A percentile compares a stretch with the other conserved stretches of the same genome.
Evolutionary conservation across 768 basidiomycete species (phyloP).

Genomic region (Panaeolus papilionaceus): DNA sequence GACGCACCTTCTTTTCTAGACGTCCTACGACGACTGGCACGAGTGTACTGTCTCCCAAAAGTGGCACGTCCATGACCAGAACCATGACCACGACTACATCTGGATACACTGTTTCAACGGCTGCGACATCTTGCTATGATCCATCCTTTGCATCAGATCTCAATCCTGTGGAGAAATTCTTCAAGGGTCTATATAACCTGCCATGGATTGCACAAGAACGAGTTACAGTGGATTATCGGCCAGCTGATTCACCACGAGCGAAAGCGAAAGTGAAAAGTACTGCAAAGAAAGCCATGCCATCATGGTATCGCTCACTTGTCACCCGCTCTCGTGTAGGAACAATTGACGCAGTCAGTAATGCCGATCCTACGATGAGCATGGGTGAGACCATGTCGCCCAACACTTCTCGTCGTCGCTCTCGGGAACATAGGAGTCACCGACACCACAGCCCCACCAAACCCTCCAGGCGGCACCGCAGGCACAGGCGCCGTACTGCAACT

Average conservation of each 20-base stretch:
- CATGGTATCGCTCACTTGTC: slow-evolving; percentile 33
- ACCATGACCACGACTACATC: slow-evolving; percentile 25
- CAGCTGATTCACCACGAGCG: slow-evolving; percentile 37
- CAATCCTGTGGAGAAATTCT: slow-evolving; percentile 49
- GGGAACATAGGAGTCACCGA: slow-evolving; percentile 23
- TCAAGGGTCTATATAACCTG: slow-evolving; percentile 44
- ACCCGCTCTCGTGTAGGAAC: slow-evolving; percentile 30
- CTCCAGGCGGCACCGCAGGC: slow-evolving; percentile 26
- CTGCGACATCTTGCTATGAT: slow-evolving; percentile 35
- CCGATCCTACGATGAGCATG: slow-evolving; percentile 15
- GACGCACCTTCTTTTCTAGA: slow-evolving; percentile 26
- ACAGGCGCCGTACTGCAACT: slow-evolving; percentile 24
- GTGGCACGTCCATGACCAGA: slow-evolving; percentile 32
- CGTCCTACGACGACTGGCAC: slow-evolving; percentile 27
- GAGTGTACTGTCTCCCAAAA: slow-evolving; percentile 33
- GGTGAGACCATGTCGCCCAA: slow-evolving; percentile 23
- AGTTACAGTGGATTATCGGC: slow-evolving; percentile 52
- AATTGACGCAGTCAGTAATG: slow-evolving; percentile 29
- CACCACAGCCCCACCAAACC: slow-evolving; percentile 24
- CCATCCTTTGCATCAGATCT: slow-evolving; percentile 44
- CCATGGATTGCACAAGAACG: slow-evolving; percentile 52
- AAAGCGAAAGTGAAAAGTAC: slow-evolving; percentile 29
- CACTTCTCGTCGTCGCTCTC: slow-evolving; percentile 28
- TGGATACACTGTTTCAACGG: slow-evolving; percentile 34
- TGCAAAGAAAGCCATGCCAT: slow-evolving; percentile 31